A percentile compares a stretch with the other conserved stretches of the same genome.
Conservation (phyloP, 2,329 filamentous ascomycete species). For the Hypomyces perniciosus region DNA sequence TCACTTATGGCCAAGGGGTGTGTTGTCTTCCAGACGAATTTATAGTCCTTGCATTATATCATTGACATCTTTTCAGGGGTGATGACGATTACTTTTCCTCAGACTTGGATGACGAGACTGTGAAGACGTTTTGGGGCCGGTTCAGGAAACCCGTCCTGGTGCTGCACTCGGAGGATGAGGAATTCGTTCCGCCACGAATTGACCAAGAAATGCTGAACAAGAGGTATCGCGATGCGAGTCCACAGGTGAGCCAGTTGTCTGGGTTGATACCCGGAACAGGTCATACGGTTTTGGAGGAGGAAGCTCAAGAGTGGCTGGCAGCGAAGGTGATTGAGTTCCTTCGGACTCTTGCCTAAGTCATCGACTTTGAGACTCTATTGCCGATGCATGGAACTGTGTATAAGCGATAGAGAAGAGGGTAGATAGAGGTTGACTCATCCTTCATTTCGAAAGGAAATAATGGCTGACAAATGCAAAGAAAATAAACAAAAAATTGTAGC, state of each 20-base stretch:
- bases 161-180: slow-evolving; percentile 60
- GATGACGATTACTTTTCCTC: slow-evolving; percentile 88
- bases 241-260: slow-evolving; percentile 44
- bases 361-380: too few species aligned
- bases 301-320: slow-evolving; percentile 44
- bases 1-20: slow-evolving; percentile 47
- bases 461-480: too few species aligned
- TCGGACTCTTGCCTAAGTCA: slow-evolving; percentile 7
- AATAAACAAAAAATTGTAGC: too few species aligned
- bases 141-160: slow-evolving; percentile 57
- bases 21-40: slow-evolving; percentile 19
- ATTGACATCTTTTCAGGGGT: slow-evolving; percentile 38
- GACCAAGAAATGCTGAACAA: slow-evolving; percentile 53
- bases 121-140: slow-evolving; percentile 59
- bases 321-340: slow-evolving; percentile 44
- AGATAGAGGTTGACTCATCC: not conserved
- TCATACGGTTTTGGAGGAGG: slow-evolving; percentile 43
- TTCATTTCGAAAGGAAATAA: too few species aligned
- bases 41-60: not conserved
- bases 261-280: slow-evolving; percentile 47
- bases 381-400: too few species aligned
- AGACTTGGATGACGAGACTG: slow-evolving; percentile 54
- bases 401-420: too few species aligned
- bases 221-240: slow-evolving; percentile 47
- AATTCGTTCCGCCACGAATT: slow-evolving; percentile 53